Evolutionary conservation across 208 protist species (phyloP).

Genomic region (Wallacemonas sp.): DNA sequence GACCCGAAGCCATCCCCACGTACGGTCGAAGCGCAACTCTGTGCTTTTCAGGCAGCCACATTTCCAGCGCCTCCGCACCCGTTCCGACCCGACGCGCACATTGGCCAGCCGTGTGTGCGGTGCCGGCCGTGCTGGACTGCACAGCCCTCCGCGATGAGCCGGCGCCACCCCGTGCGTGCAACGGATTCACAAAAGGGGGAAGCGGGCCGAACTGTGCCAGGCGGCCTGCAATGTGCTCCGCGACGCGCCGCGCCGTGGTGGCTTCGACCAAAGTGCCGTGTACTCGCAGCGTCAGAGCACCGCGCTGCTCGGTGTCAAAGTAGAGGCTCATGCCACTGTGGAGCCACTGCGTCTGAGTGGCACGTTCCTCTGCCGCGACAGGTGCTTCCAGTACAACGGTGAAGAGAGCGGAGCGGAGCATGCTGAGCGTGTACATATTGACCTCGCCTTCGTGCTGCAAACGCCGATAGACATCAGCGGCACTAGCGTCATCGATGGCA

Average conservation of each 20-base stretch:
- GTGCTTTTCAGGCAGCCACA: conserved; percentile 84
- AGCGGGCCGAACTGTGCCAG: conserved; percentile 5
- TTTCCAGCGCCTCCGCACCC: conserved; percentile 17
- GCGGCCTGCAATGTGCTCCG: conserved; percentile 2
- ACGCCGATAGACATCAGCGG: conserved; percentile 61
- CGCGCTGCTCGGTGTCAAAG: conserved; percentile 18
- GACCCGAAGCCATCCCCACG: conserved; percentile 7
- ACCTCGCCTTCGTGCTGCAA: conserved; percentile 55
- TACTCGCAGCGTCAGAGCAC: conserved; percentile 15
- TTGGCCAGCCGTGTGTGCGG: neutral
- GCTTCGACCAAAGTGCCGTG: conserved; percentile 8
- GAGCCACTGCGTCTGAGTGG: conserved; percentile 48
- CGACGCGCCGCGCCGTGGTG: conserved; percentile 1
- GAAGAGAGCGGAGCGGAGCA: conserved; percentile 62
- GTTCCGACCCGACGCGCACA: neutral
- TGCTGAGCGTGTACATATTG: conserved; percentile 55
- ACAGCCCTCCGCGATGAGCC: too few relatives aligned
- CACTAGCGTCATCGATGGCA: conserved; percentile 32
- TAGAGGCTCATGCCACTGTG: conserved; percentile 60
- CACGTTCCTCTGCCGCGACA: neutral
- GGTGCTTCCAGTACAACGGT: conserved; percentile 53
- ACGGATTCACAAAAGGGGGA: conserved; percentile 3
- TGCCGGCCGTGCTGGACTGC: neutral
- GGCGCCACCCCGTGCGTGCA: neutral
- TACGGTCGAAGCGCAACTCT: conserved; percentile 64